Base-by-base conservation (phyloP, 169 alveolate genomes). In the Amoebophrya sp. region DNA sequence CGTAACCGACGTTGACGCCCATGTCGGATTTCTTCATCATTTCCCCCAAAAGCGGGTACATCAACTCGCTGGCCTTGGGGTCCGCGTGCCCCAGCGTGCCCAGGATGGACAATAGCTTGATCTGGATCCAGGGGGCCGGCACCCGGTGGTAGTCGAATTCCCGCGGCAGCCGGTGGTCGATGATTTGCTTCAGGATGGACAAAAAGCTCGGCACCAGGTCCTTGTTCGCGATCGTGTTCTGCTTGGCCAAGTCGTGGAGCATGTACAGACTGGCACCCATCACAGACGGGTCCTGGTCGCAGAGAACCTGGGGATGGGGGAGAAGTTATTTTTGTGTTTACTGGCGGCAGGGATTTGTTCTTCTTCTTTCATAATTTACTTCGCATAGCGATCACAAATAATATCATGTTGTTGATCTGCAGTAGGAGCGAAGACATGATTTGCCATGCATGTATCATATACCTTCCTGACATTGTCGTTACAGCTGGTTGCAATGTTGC, bases 71-170 rank as follows among this genome's bases (percentile, higher is more conserved):
- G 33, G 96, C 94, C 23, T 91, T 95, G 91, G 94, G 94, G 91
- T 97, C 99, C 91, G 96, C 98, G 39, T 95, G 94, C 12, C 98
- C 99, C 55, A 97, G 93, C 38, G 93, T 92, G 29, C 96, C 94
- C 77, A 97, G 94, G 77, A 96, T 95, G 29, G 94, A 77, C 66
- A 92, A 66, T 12, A 66, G 0, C 1, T 66, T 66, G 40, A 97
- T 97, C 95, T 98, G 97, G 77, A 97, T 95, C 99, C 99, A 98
- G n/a, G 99, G 99, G 14, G 99, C 99, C 38, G 99, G 99, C 91
- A 98, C 95, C 55, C 98, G 93, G 93, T 97, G 98, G 94, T 98
- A 98, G 92, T 98, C 99, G 94, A 95, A 98, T 77, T 97, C 99
- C 91, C 97, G 95, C 54, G 99, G 99, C 83, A 97, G 95, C 93